Conservation (phyloP, 371 early-diverging fungal genomes). For the Zopfochytrium polystomum region DNA sequence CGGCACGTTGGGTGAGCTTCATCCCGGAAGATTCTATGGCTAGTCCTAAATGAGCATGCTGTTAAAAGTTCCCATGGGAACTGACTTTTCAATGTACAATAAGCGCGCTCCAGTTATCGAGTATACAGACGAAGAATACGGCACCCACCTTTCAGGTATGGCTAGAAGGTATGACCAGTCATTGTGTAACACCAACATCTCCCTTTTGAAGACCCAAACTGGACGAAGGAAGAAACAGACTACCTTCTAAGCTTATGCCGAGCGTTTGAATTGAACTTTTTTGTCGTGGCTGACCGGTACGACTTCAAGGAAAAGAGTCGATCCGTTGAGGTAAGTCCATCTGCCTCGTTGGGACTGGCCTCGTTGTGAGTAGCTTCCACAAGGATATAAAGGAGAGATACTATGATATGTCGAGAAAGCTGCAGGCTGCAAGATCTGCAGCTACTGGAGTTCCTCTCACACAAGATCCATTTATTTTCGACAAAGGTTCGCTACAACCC, state of each 20-base stretch:
- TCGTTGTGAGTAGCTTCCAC: too few relatives aligned
- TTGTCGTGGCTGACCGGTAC: constrained; percentile 82
- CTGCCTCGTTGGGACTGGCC: background rate
- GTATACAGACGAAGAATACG: constrained; percentile 73
- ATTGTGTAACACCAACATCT: too few relatives aligned
- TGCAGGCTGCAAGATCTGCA: constrained; percentile 44
- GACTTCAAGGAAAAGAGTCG: constrained; percentile 29
- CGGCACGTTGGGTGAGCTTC: too few relatives aligned
- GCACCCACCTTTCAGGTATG: constrained; percentile 47
- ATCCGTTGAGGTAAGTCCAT: constrained; percentile 40
- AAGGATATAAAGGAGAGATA: constrained; percentile 82
- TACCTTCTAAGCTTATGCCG: constrained; percentile 74
- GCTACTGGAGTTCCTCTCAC: constrained; percentile 39
- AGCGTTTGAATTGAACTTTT: constrained; percentile 75
- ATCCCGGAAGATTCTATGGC: too few relatives aligned
- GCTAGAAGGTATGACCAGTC: too few relatives aligned
- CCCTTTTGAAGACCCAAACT: constrained; percentile 56
- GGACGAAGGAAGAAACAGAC: constrained; percentile 84
- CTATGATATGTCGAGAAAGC: constrained; percentile 59
- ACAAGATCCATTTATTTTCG: constrained; percentile 48
- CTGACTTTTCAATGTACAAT: too few relatives aligned
- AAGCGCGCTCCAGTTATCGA: too few relatives aligned
- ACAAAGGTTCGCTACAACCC: constrained; percentile 53
- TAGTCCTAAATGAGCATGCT: too few relatives aligned
- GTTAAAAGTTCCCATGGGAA: too few relatives aligned